Evolutionary conservation across 257 asterid species (phyloP), one percentile per base, ranked within the genome.

Genomic region (Solanum ahanhuiri): DNA sequence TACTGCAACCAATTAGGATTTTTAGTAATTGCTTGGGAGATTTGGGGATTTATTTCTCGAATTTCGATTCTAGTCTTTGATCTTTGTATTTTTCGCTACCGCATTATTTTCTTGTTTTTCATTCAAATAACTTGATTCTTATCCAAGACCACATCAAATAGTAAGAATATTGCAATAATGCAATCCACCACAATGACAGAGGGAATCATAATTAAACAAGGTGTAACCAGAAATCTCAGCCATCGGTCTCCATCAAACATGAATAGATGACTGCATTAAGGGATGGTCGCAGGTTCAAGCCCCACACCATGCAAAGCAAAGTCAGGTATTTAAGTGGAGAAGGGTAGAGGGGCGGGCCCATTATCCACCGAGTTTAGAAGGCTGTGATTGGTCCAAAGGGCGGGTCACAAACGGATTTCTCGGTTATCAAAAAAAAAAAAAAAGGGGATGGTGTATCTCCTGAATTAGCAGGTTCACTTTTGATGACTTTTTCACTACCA

Each of bases 401-500:
- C 30, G 30, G 30, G 30, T 28, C 30, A 28, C 30, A 28, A 28
- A 28, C 30, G 30, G 30, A 28, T 28, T 28, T 28, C 30, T 28
- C 30, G 30, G 30, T 28, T 28, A 28, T 28, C 30, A n/a, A n/a
- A n/a, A n/a, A n/a, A n/a, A n/a, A n/a, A n/a, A n/a, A n/a, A n/a
- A n/a, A n/a, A n/a, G n/a, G n/a, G n/a, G 83, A 35, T 20, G 85
- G 81, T 25, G 45, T 35, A 23, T 81, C 87, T 75, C 20, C 81
- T 37, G 76, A 83, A 77, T 81, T 70, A 57, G 82, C 84, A 35
- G 88, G 88, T 41, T 88, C 86, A 81, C 70, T 10, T 88, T 86
- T 90, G 71, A 82, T 58, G 43, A n/a, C 39, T 45, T 45, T 81
- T 37, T 54, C 3, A 12, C 43, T 11, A 12, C 34, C 63, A 34